These are phyloP conservation scores for Globisporangium polare DNA, from an alignment of 352 stramenopile genomes.

Conservation along the genomic window DNA sequence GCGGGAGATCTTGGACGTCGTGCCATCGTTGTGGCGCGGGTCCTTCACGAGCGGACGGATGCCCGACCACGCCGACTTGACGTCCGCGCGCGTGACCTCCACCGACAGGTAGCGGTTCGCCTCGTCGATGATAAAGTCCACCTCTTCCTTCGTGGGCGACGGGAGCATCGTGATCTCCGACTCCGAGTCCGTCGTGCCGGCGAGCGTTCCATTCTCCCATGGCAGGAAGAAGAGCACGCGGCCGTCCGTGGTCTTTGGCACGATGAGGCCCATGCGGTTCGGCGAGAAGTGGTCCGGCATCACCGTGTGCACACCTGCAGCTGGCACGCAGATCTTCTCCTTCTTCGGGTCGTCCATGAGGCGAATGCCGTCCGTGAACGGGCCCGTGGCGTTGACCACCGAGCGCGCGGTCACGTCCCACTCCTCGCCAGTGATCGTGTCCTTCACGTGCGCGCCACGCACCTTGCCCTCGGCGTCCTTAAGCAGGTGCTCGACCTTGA, in stretches of 20 bases:
- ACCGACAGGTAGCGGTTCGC: slow-evolving; percentile 90
- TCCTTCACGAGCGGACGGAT: slow-evolving; percentile 94
- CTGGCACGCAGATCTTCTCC: slow-evolving; percentile 90
- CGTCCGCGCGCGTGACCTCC: slow-evolving; percentile 87
- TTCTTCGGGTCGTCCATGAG: slow-evolving; percentile 91
- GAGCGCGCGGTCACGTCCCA: slow-evolving; percentile 88
- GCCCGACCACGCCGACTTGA: slow-evolving; percentile 94
- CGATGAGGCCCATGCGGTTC: slow-evolving; percentile 93
- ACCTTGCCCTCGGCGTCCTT: slow-evolving; percentile 88
- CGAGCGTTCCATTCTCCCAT: slow-evolving; percentile 93
- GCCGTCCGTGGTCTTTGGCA: slow-evolving; percentile 94
- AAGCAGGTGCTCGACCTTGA: slow-evolving; percentile 81
- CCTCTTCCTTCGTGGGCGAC: slow-evolving; percentile 88
- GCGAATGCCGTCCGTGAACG: slow-evolving; percentile 90
- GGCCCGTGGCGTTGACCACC: slow-evolving; percentile 94
- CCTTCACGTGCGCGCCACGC: slow-evolving; percentile 83
- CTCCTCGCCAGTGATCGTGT: slow-evolving; percentile 85
- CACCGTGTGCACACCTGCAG: slow-evolving; percentile 93
- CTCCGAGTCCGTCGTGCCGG: slow-evolving; percentile 91
- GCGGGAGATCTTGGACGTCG: slow-evolving; percentile 89
- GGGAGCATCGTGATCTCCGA: slow-evolving; percentile 94
- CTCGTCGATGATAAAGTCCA: slow-evolving; percentile 95
- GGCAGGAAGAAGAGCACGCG: slow-evolving; percentile 95
- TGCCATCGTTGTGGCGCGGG: slow-evolving; percentile 70
- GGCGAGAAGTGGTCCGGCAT: slow-evolving; percentile 95